Evolutionary conservation across 1,284 basidiomycete genomes (phyloP), one percentile per base, ranked within the genome.

Genomic region (Ustilago tritici): DNA sequence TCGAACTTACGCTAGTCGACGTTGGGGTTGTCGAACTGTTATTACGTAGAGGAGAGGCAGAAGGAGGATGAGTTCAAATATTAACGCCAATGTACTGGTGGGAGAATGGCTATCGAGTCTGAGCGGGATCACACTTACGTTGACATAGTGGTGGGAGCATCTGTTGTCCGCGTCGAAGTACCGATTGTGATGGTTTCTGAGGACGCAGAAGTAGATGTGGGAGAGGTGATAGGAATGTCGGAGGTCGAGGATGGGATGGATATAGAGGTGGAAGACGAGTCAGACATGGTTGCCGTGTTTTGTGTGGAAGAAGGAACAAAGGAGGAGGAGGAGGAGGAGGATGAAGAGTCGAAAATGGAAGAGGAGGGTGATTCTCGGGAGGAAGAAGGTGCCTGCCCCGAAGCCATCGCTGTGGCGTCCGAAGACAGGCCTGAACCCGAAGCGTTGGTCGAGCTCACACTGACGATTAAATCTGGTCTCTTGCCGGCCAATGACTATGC

Each of bases 1-100:
- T 58, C 65, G 75, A 73, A 73, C 70, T 77, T 77, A 73, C 70
- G 40, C 56, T 77, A 34, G 59, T 69, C 70, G 72, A 65, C 40
- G 65, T 59, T 38, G 69, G 60, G 4, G 58, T 35, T 17, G 52
- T 34, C 49, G 63, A 53, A 28, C 63, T 65, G 38, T 57, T 15
- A 8, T 15, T 14, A 38, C 3, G 41, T 31, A 28, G 8, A n/a
- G 41, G 53, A 23, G 17, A 15, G 31, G n/a, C 23, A 14, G 6
- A 47, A 32, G 2, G 41, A 10, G 15, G 32, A 38, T 12, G 40
- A 34, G 31, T 46, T 5, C 14, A 7, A 17, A 12, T n/a, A 52
- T 64, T 53, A 64, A 54, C 15, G 12, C 0, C 15, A 6, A 11
- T 36, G 38, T 17, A 52, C 6, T 19, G 19, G 17, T 14, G n/a